phyloP scores from a whole-genome alignment of 164 flowering plant genomes.

The Taxillus chinensis region DNA sequence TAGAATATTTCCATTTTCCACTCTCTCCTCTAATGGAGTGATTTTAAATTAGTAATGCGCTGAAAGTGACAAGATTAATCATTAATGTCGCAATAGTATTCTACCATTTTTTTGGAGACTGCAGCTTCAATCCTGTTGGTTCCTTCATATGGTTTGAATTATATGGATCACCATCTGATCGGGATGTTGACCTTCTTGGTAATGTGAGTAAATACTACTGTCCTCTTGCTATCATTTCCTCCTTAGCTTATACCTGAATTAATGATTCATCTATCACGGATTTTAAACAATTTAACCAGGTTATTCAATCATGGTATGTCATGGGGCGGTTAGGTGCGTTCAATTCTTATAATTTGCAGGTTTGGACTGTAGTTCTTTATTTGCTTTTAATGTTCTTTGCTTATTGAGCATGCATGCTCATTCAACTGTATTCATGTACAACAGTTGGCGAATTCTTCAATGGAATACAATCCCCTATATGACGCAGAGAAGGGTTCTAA shows the following conservation, averaged over 20 bases:
- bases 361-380: constrained; percentile 10
- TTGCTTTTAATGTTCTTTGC: neutral
- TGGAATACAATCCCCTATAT: constrained; percentile 68
- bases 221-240: neutral
- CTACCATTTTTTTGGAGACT: neutral
- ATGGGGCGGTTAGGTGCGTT: constrained; percentile 92
- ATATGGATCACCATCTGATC: constrained; percentile 82
- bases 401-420: neutral
- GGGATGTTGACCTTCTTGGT: constrained; percentile 81
- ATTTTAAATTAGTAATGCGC: too few species aligned
- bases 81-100: neutral
- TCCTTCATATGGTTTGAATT: constrained; percentile 85
- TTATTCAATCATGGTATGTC: constrained; percentile 87
- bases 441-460: constrained; percentile 63
- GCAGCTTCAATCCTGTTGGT: constrained; percentile 69
- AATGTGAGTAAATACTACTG: constrained; percentile 43
- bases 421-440: neutral
- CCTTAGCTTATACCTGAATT: too few species aligned
- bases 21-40: neutral
- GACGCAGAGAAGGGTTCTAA: constrained; percentile 64
- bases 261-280: too few species aligned
- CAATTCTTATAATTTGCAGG: constrained; percentile 86
- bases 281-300: constrained; percentile 31
- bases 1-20: too few species aligned
- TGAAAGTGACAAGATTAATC: too few species aligned